phyloP scores from a whole-genome alignment of 805 yeast species.

The Candida nonsorbophila region DNA sequence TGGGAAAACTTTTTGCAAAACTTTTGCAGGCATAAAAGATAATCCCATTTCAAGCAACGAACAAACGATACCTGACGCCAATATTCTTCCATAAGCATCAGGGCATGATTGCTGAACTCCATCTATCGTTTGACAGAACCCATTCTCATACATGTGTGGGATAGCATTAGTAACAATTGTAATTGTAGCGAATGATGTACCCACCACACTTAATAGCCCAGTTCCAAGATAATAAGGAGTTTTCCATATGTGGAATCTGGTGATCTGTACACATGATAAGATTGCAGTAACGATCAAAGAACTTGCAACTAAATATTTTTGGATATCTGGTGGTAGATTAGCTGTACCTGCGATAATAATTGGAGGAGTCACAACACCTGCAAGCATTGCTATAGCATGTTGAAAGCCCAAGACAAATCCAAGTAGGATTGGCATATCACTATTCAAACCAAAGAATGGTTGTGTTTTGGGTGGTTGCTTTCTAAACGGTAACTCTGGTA shows the following conservation, averaged over 20 bases:
- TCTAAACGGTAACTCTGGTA: constrained; percentile 70
- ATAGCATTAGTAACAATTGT: constrained; percentile 72
- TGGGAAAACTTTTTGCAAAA: constrained; percentile 70
- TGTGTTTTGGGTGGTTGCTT: constrained; percentile 44
- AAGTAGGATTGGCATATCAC: constrained; percentile 72
- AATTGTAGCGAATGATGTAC: constrained; percentile 84
- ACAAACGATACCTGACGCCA: constrained; percentile 74
- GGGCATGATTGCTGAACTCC: constrained; percentile 76
- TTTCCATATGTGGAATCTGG: constrained; percentile 66
- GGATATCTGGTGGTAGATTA: constrained; percentile 40
- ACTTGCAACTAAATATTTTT: constrained; percentile 30
- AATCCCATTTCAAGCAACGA: constrained; percentile 65
- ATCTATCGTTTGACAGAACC: constrained; percentile 47
- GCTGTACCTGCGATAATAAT: constrained; percentile 62
- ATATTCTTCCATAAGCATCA: constrained; percentile 77
- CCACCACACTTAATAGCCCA: constrained; percentile 82
- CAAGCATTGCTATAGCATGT: constrained; percentile 84
- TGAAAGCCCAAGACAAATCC: constrained; percentile 78
- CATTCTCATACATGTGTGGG: constrained; percentile 67
- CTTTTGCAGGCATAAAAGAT: constrained; percentile 70
- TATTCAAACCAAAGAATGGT: constrained; percentile 77
- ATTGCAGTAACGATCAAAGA: constrained; percentile 36
- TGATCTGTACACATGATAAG: constrained; percentile 55
- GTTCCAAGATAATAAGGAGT: constrained; percentile 80
- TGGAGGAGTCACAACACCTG: constrained; percentile 87